A percentile compares a stretch with the other conserved stretches of the same genome.
phyloP scores from a whole-genome alignment of 2,329 filamentous ascomycete species.

The Remersonia thermophila region DNA sequence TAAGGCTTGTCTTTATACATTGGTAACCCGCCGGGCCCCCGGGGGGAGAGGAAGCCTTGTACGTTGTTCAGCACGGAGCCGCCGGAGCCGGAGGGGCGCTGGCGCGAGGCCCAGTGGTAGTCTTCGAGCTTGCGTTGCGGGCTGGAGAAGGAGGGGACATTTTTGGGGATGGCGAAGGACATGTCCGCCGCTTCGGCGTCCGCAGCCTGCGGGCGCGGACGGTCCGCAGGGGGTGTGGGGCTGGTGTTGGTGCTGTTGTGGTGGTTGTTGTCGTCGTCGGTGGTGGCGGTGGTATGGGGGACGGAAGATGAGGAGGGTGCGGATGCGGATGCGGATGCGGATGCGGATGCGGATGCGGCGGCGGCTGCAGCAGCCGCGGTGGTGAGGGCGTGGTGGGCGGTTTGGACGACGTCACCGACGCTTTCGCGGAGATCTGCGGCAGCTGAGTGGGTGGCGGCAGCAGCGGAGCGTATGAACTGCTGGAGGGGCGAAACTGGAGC shows the following conservation, averaged over 20 bases:
- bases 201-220: no score
- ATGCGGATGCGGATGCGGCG: no score
- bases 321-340: no score
- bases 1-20: conserved; percentile 99
- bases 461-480: conserved; percentile 36
- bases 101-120: conserved; percentile 42
- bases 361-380: conserved; percentile 3
- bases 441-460: conserved; percentile 33
- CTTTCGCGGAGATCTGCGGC: conserved; percentile 32
- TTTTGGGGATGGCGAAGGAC: conserved; percentile 55
- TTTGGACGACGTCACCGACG: conserved; percentile 32
- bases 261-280: conserved; percentile 33
- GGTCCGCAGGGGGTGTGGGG: conserved; percentile 9
- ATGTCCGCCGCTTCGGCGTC: conserved; percentile 30
- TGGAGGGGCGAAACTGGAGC: conserved; percentile 21
- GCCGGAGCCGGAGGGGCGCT: conserved; percentile 19
- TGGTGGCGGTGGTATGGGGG: no score
- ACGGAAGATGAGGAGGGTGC: not conserved
- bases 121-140: conserved; percentile 55
- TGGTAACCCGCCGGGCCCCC: conserved; percentile 47
- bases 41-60: conserved; percentile 28
- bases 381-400: conserved; percentile 8
- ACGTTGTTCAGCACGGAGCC: conserved; percentile 35
- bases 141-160: conserved; percentile 56
- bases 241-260: conserved; percentile 17